These are phyloP conservation scores for Cronartium ribicola DNA, from an alignment of 1,284 basidiomycete species.

Conservation along the genomic window DNA sequence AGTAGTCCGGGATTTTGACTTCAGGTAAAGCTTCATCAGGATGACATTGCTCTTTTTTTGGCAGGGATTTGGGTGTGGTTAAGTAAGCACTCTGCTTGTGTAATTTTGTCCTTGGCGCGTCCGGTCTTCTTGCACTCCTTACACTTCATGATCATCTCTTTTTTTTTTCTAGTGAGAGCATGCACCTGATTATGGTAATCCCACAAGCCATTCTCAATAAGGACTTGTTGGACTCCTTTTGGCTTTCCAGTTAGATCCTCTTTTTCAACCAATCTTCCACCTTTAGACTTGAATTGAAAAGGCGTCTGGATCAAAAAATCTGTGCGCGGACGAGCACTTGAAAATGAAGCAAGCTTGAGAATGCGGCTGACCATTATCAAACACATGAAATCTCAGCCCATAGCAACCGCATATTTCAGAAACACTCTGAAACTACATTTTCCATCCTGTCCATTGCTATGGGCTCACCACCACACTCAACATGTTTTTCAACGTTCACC, in stretches of 20 bases:
- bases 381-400: too few relatives aligned
- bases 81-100: not conserved
- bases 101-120: not conserved
- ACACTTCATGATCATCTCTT: not conserved
- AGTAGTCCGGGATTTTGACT: not conserved
- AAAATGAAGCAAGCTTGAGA: too few relatives aligned
- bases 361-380: too few relatives aligned
- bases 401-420: too few relatives aligned
- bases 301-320: too few relatives aligned
- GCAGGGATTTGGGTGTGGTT: not conserved
- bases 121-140: conserved; percentile 2
- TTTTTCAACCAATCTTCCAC: not conserved
- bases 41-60: not conserved
- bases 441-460: too few relatives aligned
- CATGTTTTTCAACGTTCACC: too few relatives aligned
- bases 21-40: not conserved
- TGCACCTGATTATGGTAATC: not conserved
- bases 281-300: not conserved
- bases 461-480: too few relatives aligned
- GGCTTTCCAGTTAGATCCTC: not conserved
- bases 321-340: too few relatives aligned
- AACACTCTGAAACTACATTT: too few relatives aligned
- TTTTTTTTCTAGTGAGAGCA: not conserved
- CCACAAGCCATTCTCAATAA: not conserved
- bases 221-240: not conserved